A percentile compares a stretch with the other conserved stretches of the same genome.
These are phyloP conservation scores for Dendrocalamus latiflorus DNA, from an alignment of 202 grass and related monocot genomes.

Conservation along the genomic window DNA sequence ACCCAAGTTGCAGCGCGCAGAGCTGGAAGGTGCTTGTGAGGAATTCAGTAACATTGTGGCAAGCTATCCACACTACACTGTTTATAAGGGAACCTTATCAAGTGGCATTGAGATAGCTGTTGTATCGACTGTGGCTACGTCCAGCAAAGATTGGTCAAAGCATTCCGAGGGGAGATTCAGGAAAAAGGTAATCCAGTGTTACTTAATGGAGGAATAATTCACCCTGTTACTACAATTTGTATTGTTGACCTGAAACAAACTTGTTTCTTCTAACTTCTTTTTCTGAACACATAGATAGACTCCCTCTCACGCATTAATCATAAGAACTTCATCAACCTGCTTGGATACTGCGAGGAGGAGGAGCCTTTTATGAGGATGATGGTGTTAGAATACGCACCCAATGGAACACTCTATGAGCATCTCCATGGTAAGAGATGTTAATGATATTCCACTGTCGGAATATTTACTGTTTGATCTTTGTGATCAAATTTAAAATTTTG, in stretches of 20 bases:
- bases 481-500: constrained; percentile 17
- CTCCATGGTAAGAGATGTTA: constrained; percentile 66
- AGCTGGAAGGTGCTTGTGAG: constrained; percentile 87
- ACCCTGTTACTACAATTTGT: not conserved
- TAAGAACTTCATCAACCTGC: constrained; percentile 94
- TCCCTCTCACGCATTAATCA: constrained; percentile 84
- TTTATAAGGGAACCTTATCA: constrained; percentile 95
- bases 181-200: constrained; percentile 68
- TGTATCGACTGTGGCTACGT: constrained; percentile 56
- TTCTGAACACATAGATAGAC: constrained; percentile 66
- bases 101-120: constrained; percentile 95
- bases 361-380: constrained; percentile 99
- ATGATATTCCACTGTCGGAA: not conserved
- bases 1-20: constrained; percentile 74
- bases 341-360: constrained; percentile 94
- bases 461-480: not conserved
- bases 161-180: constrained; percentile 72
- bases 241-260: constrained; percentile 1
- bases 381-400: constrained; percentile 87
- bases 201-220: not conserved
- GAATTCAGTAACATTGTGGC: constrained; percentile 90
- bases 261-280: constrained; percentile 24
- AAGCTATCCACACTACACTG: constrained; percentile 70
- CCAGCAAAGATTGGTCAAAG: constrained; percentile 78
- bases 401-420: constrained; percentile 93